Percentiles rank a stretch among this genome's conserved stretches.
phyloP scores from a whole-genome alignment of 768 basidiomycete species.

The Rhodotorula toruloides region DNA sequence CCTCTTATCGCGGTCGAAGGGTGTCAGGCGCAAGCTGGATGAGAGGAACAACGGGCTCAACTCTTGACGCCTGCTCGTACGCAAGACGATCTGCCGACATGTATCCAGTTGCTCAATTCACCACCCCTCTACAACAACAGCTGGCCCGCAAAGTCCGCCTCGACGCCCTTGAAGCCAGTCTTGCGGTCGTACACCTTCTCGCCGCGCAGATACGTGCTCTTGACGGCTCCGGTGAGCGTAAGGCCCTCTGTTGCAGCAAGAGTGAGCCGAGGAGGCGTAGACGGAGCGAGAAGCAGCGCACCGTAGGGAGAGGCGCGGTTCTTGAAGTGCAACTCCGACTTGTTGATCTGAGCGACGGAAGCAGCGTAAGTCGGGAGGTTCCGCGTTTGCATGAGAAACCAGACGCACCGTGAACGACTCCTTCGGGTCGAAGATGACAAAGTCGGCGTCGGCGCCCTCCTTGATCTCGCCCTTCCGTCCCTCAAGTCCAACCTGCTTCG shows the following conservation, averaged over 20 bases:
- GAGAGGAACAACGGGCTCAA: background rate
- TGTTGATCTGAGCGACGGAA: conserved; percentile 57
- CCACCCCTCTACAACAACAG: conserved; percentile 38
- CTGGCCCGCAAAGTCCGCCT: conserved; percentile 13
- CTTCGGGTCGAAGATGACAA: conserved; percentile 74
- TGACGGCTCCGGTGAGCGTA: conserved; percentile 63
- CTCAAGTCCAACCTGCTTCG: conserved; percentile 70
- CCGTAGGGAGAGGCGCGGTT: conserved; percentile 87
- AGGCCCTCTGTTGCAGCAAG: conserved; percentile 63
- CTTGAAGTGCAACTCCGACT: conserved; percentile 73
- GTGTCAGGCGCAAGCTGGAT: background rate
- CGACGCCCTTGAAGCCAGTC: conserved; percentile 12
- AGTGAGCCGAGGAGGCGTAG: background rate
- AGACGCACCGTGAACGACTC: conserved; percentile 42
- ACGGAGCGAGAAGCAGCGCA: background rate
- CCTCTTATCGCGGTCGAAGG: too few relatives aligned
- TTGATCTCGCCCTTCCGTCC: conserved; percentile 65
- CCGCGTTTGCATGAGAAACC: background rate
- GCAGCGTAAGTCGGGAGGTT: conserved; percentile 18
- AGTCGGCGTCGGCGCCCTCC: conserved; percentile 76
- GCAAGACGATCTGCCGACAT: too few relatives aligned
- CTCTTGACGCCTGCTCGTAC: too few relatives aligned
- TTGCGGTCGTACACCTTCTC: conserved; percentile 55
- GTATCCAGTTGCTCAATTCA: too few relatives aligned
- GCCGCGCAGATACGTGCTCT: conserved; percentile 75